Conservation (phyloP, 805 yeast species). For the Lachancea quebecensis region DNA sequence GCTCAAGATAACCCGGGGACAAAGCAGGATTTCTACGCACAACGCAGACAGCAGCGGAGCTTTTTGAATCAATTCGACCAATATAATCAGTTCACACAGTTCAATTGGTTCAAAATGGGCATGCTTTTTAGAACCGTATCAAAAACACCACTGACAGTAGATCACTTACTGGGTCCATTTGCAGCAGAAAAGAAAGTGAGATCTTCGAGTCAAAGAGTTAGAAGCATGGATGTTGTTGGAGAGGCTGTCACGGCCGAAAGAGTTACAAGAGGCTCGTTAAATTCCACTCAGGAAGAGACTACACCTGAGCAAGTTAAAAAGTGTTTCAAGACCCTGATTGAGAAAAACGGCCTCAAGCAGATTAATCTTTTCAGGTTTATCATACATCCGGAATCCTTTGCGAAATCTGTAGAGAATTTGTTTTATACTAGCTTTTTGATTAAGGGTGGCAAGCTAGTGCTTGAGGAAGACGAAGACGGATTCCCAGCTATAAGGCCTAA, state of each 20-base stretch:
- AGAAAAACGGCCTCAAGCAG: slow-evolving; percentile 31
- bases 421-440: slow-evolving; percentile 77
- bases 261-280: slow-evolving; percentile 46
- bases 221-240: slow-evolving; percentile 36
- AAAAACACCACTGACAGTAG: slow-evolving; percentile 42
- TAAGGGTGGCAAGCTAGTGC: slow-evolving; percentile 56
- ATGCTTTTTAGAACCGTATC: slow-evolving; percentile 42
- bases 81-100: slow-evolving; percentile 36
- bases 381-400: slow-evolving; percentile 68
- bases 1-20: slow-evolving; percentile 20
- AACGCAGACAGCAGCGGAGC: slow-evolving; percentile 12
- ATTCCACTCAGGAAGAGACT: slow-evolving; percentile 45
- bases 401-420: slow-evolving; percentile 76
- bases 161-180: slow-evolving; percentile 67
- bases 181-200: slow-evolving; percentile 47
- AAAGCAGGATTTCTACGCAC: slow-evolving; percentile 18
- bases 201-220: slow-evolving; percentile 24
- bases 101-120: slow-evolving; percentile 58
- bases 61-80: slow-evolving; percentile 21
- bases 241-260: slow-evolving; percentile 46
- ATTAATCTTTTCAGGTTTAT: slow-evolving; percentile 60
- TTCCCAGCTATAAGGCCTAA: slow-evolving; percentile 37
- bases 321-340: slow-evolving; percentile 39
- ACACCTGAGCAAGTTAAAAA: slow-evolving; percentile 58
- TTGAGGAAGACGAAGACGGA: slow-evolving; percentile 47